phyloP scores from a whole-genome alignment of 2,329 filamentous ascomycete genomes.

The Cladosporium sp. region DNA sequence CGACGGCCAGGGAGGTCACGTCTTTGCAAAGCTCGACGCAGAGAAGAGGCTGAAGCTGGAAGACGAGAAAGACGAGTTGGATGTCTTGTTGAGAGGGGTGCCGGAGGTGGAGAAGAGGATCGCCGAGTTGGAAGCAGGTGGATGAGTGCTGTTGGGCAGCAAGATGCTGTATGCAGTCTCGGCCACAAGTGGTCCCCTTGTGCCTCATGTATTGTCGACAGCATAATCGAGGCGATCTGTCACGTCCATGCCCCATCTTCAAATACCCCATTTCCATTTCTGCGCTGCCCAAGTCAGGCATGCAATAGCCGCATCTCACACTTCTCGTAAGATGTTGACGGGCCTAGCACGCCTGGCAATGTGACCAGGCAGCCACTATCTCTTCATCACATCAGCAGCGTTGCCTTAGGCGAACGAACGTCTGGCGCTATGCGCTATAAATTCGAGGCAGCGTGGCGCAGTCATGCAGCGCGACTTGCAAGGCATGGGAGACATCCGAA shows the following conservation, averaged over 20 bases:
- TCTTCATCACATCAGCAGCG: constrained; percentile 3
- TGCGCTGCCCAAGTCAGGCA: background rate
- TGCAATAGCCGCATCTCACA: background rate
- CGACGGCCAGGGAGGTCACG: constrained; percentile 86
- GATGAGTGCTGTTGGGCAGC: constrained; percentile 16
- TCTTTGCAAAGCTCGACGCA: constrained; percentile 88
- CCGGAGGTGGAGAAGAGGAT: constrained; percentile 86
- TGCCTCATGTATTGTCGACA: background rate
- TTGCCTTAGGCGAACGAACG: background rate
- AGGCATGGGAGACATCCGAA: background rate
- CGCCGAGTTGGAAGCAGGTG: constrained; percentile 61
- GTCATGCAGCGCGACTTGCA: background rate
- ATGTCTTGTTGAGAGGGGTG: constrained; percentile 78
- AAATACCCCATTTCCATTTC: background rate
- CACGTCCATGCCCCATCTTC: background rate
- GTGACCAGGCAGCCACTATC: background rate
- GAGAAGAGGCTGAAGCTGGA: constrained; percentile 82
- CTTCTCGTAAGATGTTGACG: background rate
- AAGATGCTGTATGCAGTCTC: background rate
- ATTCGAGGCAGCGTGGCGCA: constrained; percentile 8
- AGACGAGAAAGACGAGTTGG: constrained; percentile 94
- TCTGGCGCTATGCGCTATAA: background rate
- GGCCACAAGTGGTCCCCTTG: background rate
- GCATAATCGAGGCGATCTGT: background rate
- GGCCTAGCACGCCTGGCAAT: background rate